These are phyloP conservation scores for Hemisphaericaspora xylanilytica DNA, from an alignment of 1,139 yeast species.

Conservation along the genomic window DNA sequence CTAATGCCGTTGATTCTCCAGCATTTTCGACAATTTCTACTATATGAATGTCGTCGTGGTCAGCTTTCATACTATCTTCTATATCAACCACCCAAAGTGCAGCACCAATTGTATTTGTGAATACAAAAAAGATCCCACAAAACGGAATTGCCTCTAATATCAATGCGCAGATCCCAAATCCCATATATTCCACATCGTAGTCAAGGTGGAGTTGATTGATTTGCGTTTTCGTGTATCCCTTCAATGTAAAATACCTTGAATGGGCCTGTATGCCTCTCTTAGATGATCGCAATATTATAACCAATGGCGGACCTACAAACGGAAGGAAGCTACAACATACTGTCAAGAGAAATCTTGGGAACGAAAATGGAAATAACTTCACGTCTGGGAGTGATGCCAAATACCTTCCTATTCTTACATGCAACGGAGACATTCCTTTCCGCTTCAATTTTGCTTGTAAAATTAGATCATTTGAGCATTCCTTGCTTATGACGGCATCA, in stretches of 20 bases:
- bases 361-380: slow-evolving; percentile 23
- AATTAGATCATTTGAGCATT: slow-evolving; percentile 50
- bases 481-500: slow-evolving; percentile 53
- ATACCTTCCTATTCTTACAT: slow-evolving; percentile 24
- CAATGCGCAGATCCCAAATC: slow-evolving; percentile 61
- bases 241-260: slow-evolving; percentile 57
- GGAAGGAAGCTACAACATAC: slow-evolving; percentile 55
- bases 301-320: slow-evolving; percentile 56
- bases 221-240: slow-evolving; percentile 49
- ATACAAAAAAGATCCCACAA: slow-evolving; percentile 57
- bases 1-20: slow-evolving; percentile 11
- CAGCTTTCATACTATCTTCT: slow-evolving; percentile 17
- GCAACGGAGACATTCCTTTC: slow-evolving; percentile 30
- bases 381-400: slow-evolving; percentile 25
- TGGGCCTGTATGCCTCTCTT: slow-evolving; percentile 57
- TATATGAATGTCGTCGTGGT: neutral
- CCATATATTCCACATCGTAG: slow-evolving; percentile 35
- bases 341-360: slow-evolving; percentile 27
- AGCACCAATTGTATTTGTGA: slow-evolving; percentile 68
- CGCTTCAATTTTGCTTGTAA: slow-evolving; percentile 40
- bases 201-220: slow-evolving; percentile 26
- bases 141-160: slow-evolving; percentile 61
- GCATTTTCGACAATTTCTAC: neutral
- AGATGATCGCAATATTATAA: slow-evolving; percentile 56
- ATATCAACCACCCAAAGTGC: slow-evolving; percentile 63